Conservation (phyloP, 495 filamentous ascomycete genomes). For the Podospora appendiculata region DNA sequence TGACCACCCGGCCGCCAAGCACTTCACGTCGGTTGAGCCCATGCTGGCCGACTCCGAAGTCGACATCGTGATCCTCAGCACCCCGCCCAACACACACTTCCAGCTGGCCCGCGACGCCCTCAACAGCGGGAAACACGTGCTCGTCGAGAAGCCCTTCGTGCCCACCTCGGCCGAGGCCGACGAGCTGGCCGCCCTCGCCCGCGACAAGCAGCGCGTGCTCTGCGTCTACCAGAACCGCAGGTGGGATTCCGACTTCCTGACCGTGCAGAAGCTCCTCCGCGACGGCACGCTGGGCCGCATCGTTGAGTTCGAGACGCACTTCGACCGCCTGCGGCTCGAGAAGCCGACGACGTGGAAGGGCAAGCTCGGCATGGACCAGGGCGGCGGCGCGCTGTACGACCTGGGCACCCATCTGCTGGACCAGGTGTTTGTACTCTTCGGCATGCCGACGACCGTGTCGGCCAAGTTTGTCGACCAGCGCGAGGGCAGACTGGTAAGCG, state of each 20-base stretch:
- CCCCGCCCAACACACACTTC: conserved; percentile 70
- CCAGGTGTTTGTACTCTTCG: conserved; percentile 73
- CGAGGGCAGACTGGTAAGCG: conserved; percentile 28
- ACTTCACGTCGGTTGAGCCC: conserved; percentile 52
- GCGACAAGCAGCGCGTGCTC: conserved; percentile 51
- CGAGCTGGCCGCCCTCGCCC: conserved; percentile 57
- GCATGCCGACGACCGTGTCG: conserved; percentile 60
- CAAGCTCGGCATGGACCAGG: conserved; percentile 47
- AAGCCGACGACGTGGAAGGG: conserved; percentile 63
- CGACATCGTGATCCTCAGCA: conserved; percentile 69
- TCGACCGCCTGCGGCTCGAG: conserved; percentile 66
- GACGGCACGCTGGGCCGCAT: conserved; percentile 53
- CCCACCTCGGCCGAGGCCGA: conserved; percentile 64
- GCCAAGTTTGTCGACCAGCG: conserved; percentile 64
- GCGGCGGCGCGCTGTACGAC: conserved; percentile 71
- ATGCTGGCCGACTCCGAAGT: conserved; percentile 58
- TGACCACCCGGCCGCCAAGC: conserved; percentile 60
- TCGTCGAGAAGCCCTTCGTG: conserved; percentile 88
- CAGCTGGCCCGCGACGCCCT: conserved; percentile 57
- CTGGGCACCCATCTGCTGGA: conserved; percentile 80
- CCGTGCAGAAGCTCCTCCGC: conserved; percentile 55
- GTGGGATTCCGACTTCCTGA: conserved; percentile 80
- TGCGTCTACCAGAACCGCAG: conserved; percentile 88
- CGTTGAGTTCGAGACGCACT: conserved; percentile 72
- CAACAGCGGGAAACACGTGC: conserved; percentile 69